Conservation (phyloP, 805 yeast species). For the Diddensiella santjacobensis region DNA sequence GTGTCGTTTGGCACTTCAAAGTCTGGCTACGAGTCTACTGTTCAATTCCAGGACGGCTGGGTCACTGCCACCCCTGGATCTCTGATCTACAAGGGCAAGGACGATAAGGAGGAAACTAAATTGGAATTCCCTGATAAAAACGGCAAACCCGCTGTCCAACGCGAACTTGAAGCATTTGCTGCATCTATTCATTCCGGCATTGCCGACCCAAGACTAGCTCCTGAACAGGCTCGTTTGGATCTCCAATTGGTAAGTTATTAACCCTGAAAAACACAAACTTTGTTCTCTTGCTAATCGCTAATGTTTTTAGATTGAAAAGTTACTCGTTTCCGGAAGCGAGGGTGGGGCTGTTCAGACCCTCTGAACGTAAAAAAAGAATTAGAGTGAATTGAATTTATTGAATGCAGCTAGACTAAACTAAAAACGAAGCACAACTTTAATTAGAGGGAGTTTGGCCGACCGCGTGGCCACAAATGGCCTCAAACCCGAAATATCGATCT, state of each 20-base stretch:
- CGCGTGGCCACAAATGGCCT: background rate
- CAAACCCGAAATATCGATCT: slow-evolving; percentile 1
- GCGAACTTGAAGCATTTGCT: slow-evolving; percentile 16
- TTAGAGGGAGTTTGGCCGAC: background rate
- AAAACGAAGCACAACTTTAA: background rate
- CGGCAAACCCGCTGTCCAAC: slow-evolving; percentile 12
- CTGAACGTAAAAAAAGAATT: background rate
- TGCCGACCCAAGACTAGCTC: slow-evolving; percentile 15
- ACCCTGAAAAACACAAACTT: too few species aligned
- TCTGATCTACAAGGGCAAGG: slow-evolving; percentile 12
- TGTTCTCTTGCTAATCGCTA: background rate
- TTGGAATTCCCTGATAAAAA: slow-evolving; percentile 4
- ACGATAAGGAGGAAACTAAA: slow-evolving; percentile 7
- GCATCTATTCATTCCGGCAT: slow-evolving; percentile 9
- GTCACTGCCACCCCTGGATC: slow-evolving; percentile 19
- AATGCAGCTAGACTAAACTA: too few species aligned
- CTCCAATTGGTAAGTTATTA: slow-evolving; percentile 8
- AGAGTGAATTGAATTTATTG: too few species aligned
- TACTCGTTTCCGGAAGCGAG: background rate
- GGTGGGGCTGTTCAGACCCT: background rate
- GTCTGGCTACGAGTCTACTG: slow-evolving; percentile 15
- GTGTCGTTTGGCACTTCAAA: slow-evolving; percentile 21
- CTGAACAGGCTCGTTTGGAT: slow-evolving; percentile 17
- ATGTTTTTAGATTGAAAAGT: background rate
- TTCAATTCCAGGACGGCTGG: slow-evolving; percentile 20